These are phyloP conservation scores for Colletotrichum gigasporum DNA, from an alignment of 2,329 filamentous ascomycete genomes.

Conservation along the genomic window DNA sequence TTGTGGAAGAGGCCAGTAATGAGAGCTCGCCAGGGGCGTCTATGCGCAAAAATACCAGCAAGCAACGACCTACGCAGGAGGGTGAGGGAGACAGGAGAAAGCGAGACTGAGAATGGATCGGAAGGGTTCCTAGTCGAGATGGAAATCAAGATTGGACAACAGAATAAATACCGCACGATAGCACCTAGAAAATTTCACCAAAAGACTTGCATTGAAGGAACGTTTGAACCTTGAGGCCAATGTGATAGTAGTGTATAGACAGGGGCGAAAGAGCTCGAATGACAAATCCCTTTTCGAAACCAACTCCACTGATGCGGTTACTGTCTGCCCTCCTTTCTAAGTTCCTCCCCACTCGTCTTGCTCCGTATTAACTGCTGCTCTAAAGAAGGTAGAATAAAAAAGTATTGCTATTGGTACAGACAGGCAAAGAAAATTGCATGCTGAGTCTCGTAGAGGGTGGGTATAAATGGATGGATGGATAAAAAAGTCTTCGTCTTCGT, in stretches of 20 bases:
- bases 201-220: neutral
- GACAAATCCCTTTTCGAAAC: slow-evolving; percentile 12
- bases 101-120: neutral
- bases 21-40: neutral
- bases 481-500: slow-evolving; percentile 10
- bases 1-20: slow-evolving; percentile 42
- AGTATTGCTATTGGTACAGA: slow-evolving; percentile 18
- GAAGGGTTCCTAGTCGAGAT: neutral
- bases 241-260: slow-evolving; percentile 19
- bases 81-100: neutral
- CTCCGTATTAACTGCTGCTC: slow-evolving; percentile 16
- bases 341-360: neutral
- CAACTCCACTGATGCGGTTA: slow-evolving; percentile 17
- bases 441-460: slow-evolving; percentile 15
- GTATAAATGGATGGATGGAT: slow-evolving; percentile 20
- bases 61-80: neutral
- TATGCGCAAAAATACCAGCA: slow-evolving; percentile 29
- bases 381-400: slow-evolving; percentile 2
- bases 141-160: neutral
- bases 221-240: neutral
- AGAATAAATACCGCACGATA: too few relatives aligned
- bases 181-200: neutral
- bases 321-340: neutral
- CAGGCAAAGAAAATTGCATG: neutral
- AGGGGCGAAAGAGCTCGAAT: slow-evolving; percentile 9